Base-by-base conservation (phyloP, 2,329 filamentous ascomycete genomes). In the Monilinia aucupariae region DNA sequence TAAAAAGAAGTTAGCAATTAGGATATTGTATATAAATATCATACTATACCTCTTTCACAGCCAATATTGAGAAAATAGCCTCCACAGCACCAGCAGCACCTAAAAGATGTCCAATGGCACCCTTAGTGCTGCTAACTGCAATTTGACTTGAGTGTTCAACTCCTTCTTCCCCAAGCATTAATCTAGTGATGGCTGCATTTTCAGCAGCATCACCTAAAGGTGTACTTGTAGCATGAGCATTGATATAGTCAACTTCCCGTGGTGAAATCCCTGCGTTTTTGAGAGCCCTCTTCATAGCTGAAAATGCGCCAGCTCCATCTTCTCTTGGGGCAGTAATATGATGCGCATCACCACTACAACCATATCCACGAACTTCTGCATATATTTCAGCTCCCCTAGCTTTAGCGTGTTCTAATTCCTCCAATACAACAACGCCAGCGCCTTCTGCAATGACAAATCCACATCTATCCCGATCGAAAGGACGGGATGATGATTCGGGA, bases 401-500 rank as follows among this genome's bases (percentile, higher is more conserved):
- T 73, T 85, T 89, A 20, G 94, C 94, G 73, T 97, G 94, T 71
- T 93, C 89, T 6, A 96, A 77, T 74, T 96, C 92, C 80, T 99
- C 94, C 1, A 99, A 81, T 2, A 99, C 78, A 34, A 96, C 78
- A 2, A 97, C 88, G 12, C 91, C 93, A 5, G 94, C 91, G 1
- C 94, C 94, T 76, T 99, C 94, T 0, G 90, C 87, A 39, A 99
- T 90, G 20, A 99, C 93, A 71, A 99, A 99, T 0, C 94, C 94
- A 61, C 84, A 82, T 54, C 94, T 84, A 52, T 83, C 81, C 51
- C 79, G 80, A 76, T 99, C 94, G 71, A 99, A 99, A 0, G 94
- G 94, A 12, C 94, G 82, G 37, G 92, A 96, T 56, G 92, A 86
- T 53, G 83, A 79, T 2, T 78, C 69, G 0, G 93, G 92, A 12